A percentile compares a stretch with the other conserved stretches of the same genome.
Evolutionary conservation across 495 filamentous ascomycete species (phyloP).

Genomic region (Pyrenula aspistea): DNA sequence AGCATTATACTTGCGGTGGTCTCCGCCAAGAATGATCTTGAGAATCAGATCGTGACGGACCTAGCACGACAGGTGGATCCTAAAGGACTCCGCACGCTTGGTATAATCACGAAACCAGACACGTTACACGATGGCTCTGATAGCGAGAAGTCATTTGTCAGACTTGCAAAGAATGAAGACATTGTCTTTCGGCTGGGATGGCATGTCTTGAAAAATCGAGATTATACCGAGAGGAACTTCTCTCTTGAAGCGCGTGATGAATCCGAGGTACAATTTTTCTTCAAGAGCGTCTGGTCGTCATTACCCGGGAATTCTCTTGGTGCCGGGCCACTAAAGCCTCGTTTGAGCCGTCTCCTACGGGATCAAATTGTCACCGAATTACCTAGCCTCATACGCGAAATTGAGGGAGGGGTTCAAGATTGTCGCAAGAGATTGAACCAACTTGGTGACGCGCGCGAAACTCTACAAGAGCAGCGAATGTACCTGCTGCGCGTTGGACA

Average conservation of each 20-base stretch:
- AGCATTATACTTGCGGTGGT: slow-evolving; percentile 42
- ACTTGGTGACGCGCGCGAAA: slow-evolving; percentile 22
- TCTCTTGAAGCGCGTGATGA: slow-evolving; percentile 22
- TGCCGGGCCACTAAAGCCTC: slow-evolving; percentile 31
- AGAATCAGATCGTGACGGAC: slow-evolving; percentile 32
- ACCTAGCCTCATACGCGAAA: slow-evolving; percentile 47
- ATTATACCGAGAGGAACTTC: slow-evolving; percentile 25
- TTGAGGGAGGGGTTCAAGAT: slow-evolving; percentile 24
- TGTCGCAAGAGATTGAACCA: slow-evolving; percentile 5
- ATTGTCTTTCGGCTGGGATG: slow-evolving; percentile 33
- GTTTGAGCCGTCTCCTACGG: slow-evolving; percentile 45
- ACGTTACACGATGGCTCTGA: slow-evolving; percentile 24
- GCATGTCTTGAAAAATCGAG: slow-evolving; percentile 38
- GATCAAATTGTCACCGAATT: slow-evolving; percentile 44
- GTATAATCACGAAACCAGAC: slow-evolving; percentile 42
- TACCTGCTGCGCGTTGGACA: slow-evolving; percentile 43
- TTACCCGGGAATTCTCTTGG: slow-evolving; percentile 29
- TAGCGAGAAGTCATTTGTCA: slow-evolving; percentile 23
- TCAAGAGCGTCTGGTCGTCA: slow-evolving; percentile 31
- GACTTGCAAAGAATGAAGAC: slow-evolving; percentile 33
- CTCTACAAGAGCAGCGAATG: slow-evolving; percentile 31
- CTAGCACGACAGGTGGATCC: slow-evolving; percentile 31
- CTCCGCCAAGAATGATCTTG: slow-evolving; percentile 37
- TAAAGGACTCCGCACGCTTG: slow-evolving; percentile 31
- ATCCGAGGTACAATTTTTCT: slow-evolving; percentile 30